phyloP scores from a whole-genome alignment of 2,329 filamentous ascomycete species.

The Fusarium redolens region DNA sequence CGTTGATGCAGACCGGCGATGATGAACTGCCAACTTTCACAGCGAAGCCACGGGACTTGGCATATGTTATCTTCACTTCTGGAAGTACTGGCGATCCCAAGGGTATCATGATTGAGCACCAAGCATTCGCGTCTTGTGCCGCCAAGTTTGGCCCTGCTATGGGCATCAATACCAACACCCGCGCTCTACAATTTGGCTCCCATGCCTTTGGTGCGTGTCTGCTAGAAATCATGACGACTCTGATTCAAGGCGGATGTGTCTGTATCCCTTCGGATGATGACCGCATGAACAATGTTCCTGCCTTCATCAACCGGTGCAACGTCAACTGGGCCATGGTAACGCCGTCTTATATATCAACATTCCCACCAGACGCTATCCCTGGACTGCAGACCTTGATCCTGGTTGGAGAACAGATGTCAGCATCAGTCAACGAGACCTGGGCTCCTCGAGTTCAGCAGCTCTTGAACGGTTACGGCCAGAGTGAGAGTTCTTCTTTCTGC shows the following conservation, averaged over 20 bases:
- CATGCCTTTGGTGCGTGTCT: constrained; percentile 33
- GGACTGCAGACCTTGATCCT: neutral
- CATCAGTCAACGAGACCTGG: neutral
- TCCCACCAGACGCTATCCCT: neutral
- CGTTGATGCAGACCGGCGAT: neutral
- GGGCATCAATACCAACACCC: neutral
- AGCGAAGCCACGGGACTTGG: neutral
- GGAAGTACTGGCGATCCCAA: constrained; percentile 39
- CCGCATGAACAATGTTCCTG: constrained; percentile 32
- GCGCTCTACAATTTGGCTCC: constrained; percentile 28
- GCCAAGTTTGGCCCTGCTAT: neutral
- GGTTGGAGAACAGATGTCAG: constrained; percentile 5
- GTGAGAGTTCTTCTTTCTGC: constrained; percentile 19
- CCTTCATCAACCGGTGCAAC: constrained; percentile 9
- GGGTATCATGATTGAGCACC: constrained; percentile 15
- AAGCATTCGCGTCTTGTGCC: neutral
- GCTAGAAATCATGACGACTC: constrained; percentile 20
- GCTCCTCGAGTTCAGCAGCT: constrained; percentile 43
- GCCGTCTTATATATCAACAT: constrained; percentile 18
- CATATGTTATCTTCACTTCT: constrained; percentile 35
- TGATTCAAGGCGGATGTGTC: constrained; percentile 26
- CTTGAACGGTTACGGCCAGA: constrained; percentile 54
- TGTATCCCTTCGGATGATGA: constrained; percentile 38
- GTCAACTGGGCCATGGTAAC: constrained; percentile 29
- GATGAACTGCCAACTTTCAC: neutral